Conservation (phyloP, 2,329 filamentous ascomycete species). For the Pyrenochaeta sp. region DNA sequence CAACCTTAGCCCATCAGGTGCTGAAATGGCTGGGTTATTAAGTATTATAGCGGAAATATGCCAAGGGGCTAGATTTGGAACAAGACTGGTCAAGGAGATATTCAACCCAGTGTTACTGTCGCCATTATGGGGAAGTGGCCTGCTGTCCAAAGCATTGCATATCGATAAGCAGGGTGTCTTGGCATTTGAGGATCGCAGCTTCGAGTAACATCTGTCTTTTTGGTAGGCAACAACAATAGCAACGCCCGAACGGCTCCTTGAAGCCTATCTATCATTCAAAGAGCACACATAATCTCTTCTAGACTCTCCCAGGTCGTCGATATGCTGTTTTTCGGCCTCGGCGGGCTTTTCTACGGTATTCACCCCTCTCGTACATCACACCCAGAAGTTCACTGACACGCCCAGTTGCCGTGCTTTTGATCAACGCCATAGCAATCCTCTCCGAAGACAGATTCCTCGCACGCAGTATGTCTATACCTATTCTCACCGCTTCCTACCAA, state of each 20-base stretch:
- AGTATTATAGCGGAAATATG: no score
- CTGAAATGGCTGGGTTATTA: no score
- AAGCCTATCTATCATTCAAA: not conserved
- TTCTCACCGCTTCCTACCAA: not conserved
- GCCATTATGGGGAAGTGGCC: no score
- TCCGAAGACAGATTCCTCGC: conserved; percentile 94
- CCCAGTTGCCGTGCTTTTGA: conserved; percentile 81
- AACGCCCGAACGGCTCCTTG: not conserved
- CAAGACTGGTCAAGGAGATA: no score
- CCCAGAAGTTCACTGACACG: conserved; percentile 23
- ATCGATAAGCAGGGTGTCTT: not conserved
- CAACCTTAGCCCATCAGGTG: no score
- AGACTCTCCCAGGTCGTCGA: not conserved
- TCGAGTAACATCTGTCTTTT: conserved; percentile 22
- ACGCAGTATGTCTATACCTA: conserved; percentile 66
- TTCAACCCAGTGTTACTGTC: no score
- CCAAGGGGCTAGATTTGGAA: no score
- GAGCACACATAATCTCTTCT: not conserved
- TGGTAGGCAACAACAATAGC: conserved; percentile 24
- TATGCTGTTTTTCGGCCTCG: conserved; percentile 76
- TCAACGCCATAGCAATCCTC: conserved; percentile 92
- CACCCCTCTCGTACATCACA: conserved; percentile 3
- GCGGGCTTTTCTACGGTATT: conserved; percentile 77
- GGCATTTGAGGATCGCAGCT: not conserved
- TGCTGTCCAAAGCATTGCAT: no score